Percentiles rank a stretch among this genome's conserved stretches.
These are phyloP conservation scores for Cercophora newfieldiana DNA, from an alignment of 495 filamentous ascomycete species.

Conservation along the genomic window DNA sequence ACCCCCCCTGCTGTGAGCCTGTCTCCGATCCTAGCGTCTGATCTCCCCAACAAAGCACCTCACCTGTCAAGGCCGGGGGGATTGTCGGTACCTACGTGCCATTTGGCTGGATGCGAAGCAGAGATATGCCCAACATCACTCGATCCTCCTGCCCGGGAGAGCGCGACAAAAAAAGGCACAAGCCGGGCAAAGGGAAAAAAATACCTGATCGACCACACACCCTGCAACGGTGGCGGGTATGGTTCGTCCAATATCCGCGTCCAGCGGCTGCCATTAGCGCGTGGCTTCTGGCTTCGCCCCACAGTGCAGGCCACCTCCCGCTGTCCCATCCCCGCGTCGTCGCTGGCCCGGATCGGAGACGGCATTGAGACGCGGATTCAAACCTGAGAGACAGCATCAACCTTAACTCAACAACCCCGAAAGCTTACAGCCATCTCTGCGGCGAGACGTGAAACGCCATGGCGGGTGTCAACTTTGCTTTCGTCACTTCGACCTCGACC, in stretches of 20 bases:
- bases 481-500: background rate
- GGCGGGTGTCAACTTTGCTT: background rate
- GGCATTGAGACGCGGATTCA: slow-evolving; percentile 6
- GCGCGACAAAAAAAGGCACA: too few species aligned
- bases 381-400: slow-evolving; percentile 13
- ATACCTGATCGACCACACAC: background rate
- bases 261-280: background rate
- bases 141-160: background rate
- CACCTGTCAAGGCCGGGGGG: background rate
- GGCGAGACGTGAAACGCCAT: background rate
- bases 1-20: slow-evolving; percentile 8
- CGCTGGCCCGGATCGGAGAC: slow-evolving; percentile 6
- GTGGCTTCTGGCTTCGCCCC: background rate
- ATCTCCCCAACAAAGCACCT: slow-evolving; percentile 15
- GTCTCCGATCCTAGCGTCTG: slow-evolving; percentile 36
- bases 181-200: too few species aligned
- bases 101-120: background rate
- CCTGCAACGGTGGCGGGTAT: background rate
- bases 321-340: background rate
- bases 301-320: background rate
- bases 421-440: background rate
- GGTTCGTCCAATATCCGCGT: background rate
- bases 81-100: background rate
- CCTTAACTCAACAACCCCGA: slow-evolving; percentile 19
- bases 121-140: background rate